These are phyloP conservation scores for Pichia insulana DNA, from an alignment of 805 yeast species.

Conservation along the genomic window DNA sequence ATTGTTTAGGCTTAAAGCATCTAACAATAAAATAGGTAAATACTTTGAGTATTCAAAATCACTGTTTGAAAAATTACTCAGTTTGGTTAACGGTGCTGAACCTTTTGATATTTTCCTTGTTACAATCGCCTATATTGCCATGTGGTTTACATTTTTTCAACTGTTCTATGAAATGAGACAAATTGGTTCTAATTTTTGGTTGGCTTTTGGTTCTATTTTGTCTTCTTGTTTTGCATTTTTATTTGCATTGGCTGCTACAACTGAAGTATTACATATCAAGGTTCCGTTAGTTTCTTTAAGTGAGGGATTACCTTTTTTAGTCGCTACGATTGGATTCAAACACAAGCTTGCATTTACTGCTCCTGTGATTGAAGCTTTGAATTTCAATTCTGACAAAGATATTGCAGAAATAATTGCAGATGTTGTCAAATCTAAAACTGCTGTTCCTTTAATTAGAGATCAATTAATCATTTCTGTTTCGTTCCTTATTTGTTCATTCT, in stretches of 20 bases:
- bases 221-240: slow-evolving; percentile 79
- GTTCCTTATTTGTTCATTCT: slow-evolving; percentile 55
- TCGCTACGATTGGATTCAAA: slow-evolving; percentile 86
- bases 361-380: slow-evolving; percentile 39
- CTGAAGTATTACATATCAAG: slow-evolving; percentile 44
- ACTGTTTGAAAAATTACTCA: slow-evolving; percentile 32
- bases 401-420: slow-evolving; percentile 27
- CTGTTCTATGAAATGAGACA: slow-evolving; percentile 68
- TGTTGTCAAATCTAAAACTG: slow-evolving; percentile 28
- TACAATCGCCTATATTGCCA: slow-evolving; percentile 72
- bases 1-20: slow-evolving; percentile 54
- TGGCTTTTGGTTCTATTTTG: slow-evolving; percentile 68
- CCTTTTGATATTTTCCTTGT: slow-evolving; percentile 77
- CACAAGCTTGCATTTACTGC: slow-evolving; percentile 68
- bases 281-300: slow-evolving; percentile 69
- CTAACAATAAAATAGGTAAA: slow-evolving; percentile 42
- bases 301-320: slow-evolving; percentile 91
- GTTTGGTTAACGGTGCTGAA: slow-evolving; percentile 62
- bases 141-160: slow-evolving; percentile 74
- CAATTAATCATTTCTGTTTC: slow-evolving; percentile 65
- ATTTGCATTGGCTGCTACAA: slow-evolving; percentile 61
- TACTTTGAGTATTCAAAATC: slow-evolving; percentile 44
- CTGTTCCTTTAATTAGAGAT: slow-evolving; percentile 59
- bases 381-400: slow-evolving; percentile 19
- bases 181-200: slow-evolving; percentile 81